These are phyloP conservation scores for Candida anutae DNA, from an alignment of 1,139 yeast genomes.

Conservation along the genomic window DNA sequence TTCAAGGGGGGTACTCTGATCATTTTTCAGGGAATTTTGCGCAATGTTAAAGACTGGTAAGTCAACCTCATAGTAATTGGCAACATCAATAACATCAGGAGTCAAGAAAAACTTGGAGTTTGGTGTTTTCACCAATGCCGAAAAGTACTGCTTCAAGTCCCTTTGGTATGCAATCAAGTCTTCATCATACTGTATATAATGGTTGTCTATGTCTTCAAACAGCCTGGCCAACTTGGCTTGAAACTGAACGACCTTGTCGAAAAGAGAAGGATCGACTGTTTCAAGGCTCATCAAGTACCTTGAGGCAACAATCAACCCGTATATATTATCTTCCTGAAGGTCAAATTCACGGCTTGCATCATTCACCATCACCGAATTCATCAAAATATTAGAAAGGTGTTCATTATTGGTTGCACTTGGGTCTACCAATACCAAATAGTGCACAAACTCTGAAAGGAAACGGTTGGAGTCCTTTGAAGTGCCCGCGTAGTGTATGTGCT, in stretches of 20 bases:
- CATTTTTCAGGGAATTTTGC: conserved; percentile 1
- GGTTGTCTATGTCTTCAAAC: conserved; percentile 46
- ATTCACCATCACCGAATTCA: conserved; percentile 24
- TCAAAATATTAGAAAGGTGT: conserved; percentile 12
- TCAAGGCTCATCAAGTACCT: conserved; percentile 16
- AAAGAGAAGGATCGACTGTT: conserved; percentile 5
- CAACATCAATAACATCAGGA: conserved; percentile 15
- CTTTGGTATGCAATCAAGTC: conserved; percentile 24
- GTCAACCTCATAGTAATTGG: conserved; percentile 6
- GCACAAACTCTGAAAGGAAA: conserved; percentile 25
- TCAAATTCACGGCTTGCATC: conserved; percentile 21
- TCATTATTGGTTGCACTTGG: conserved; percentile 6
- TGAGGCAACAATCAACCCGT: conserved; percentile 24
- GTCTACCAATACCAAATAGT: conserved; percentile 12
- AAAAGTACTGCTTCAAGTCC: conserved; percentile 14
- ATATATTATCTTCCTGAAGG: conserved; percentile 26
- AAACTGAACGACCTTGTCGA: conserved; percentile 19
- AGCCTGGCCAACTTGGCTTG: conserved; percentile 39
- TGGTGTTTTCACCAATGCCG: conserved; percentile 4
- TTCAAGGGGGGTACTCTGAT: conserved; percentile 2
- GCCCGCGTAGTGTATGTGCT: conserved; percentile 17
- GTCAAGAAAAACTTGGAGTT: conserved; percentile 8
- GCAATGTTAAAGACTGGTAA: too few relatives aligned
- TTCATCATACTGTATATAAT: conserved; percentile 32
- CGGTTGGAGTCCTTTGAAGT: conserved; percentile 18